phyloP scores from a whole-genome alignment of 176 grass and related monocot genomes.

The Tillandsia fasciculata region DNA sequence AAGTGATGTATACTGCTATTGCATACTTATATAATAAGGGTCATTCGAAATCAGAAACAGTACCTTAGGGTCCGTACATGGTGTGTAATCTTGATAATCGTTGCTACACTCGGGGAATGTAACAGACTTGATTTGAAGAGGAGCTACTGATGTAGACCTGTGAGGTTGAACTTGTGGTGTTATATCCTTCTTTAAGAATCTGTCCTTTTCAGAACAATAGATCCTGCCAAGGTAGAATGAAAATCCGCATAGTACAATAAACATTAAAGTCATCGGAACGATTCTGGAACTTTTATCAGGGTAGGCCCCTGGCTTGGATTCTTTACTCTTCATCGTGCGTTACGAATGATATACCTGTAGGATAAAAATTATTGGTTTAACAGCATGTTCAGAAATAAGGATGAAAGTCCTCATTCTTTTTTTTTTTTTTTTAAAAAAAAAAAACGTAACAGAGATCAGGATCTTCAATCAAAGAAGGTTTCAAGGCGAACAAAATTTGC shows the following conservation, averaged over 20 bases:
- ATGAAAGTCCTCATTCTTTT: background rate
- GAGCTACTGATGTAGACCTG: conserved; percentile 13
- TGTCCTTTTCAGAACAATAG: conserved; percentile 52
- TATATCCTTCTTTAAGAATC: conserved; percentile 28
- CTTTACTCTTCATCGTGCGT: conserved; percentile 57
- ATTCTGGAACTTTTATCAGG: conserved; percentile 36
- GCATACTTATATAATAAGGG: background rate
- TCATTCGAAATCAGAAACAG: background rate
- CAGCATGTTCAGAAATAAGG: background rate
- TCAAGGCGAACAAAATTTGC: background rate
- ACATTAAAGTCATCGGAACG: conserved; percentile 45
- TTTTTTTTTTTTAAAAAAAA: background rate
- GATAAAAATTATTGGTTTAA: background rate
- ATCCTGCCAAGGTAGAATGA: conserved; percentile 85
- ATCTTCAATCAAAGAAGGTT: background rate
- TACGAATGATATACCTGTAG: background rate
- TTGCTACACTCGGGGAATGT: conserved; percentile 62
- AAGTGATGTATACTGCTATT: background rate
- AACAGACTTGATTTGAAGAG: conserved; percentile 24
- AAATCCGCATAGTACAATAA: conserved; percentile 57
- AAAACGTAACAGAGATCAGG: background rate
- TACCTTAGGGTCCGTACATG: conserved; percentile 88
- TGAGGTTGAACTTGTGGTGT: conserved; percentile 24
- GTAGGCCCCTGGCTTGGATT: conserved; percentile 44
- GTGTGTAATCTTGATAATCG: conserved; percentile 85